These are phyloP conservation scores for Penicillium sp. DNA, from an alignment of 2,329 filamentous ascomycete genomes.

Conservation along the genomic window DNA sequence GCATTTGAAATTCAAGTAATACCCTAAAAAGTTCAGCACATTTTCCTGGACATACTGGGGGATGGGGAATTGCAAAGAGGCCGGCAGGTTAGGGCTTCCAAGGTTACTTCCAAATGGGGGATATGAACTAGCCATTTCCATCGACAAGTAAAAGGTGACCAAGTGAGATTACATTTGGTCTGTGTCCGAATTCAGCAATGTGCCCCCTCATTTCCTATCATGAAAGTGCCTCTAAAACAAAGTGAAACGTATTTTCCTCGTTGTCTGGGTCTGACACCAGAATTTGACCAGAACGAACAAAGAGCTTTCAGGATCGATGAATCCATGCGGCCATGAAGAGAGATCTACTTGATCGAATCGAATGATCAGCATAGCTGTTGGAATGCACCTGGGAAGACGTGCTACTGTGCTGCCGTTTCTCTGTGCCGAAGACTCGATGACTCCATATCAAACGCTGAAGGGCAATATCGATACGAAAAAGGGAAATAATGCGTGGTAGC, in stretches of 20 bases:
- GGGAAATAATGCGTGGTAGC: neutral
- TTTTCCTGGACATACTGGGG: neutral
- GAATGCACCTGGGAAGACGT: neutral
- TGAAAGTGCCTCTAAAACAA: neutral
- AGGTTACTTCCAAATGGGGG: neutral
- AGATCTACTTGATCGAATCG: neutral
- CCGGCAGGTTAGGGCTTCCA: neutral
- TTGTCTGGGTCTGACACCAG: neutral
- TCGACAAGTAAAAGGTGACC: neutral
- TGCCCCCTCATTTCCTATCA: neutral
- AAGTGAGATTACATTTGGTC: too few species aligned
- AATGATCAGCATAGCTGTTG: neutral
- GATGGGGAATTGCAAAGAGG: neutral
- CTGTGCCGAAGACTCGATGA: neutral
- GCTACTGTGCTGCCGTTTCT: neutral
- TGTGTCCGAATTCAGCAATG: neutral
- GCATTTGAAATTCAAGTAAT: neutral
- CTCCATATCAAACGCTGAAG: neutral
- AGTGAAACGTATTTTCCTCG: neutral
- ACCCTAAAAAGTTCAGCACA: neutral
- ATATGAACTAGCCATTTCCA: neutral
- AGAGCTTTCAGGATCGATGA: neutral
- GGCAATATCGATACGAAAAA: neutral
- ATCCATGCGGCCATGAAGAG: neutral
- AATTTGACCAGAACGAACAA: neutral